Base-by-base conservation (phyloP, 31 red algal species). In the Porphyra umbilicalis region DNA sequence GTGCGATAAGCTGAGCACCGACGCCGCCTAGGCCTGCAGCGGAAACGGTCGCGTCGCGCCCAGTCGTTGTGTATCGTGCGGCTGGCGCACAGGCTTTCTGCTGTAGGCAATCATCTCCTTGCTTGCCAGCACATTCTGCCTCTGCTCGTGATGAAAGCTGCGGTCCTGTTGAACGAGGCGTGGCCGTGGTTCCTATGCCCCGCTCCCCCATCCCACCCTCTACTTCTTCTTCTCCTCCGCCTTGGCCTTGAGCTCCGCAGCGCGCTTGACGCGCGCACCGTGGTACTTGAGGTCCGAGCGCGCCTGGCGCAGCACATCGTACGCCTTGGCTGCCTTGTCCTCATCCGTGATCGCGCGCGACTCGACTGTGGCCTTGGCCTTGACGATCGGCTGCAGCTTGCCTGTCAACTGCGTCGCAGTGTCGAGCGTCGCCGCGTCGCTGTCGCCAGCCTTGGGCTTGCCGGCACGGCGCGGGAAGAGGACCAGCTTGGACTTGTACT, bases 401-500 rank as follows among this genome's bases (percentile, higher is more conserved):
- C 82, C 88, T 34, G 34, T 71, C 6, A 96, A 76, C 81, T 93
- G 90, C 75, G 88, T 83, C 11, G 89, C 97, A 42, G 88, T 84
- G 36, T 80, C 87, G 10, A 99, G 42, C 75, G 87, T 90, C 32
- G 86, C 89, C 79, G 94, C 86, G 36, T 87, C 82, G 84, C 85
- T 88, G 71, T 99, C 97, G 32, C 97, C 97, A 38, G 77, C 77
- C 79, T 93, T 90, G 29, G 90, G 91, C 84, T 95, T 95, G 33
- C 88, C 87, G 10, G 86, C 77, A 31, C 87, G 87, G 82, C 92
- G 87, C 71, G 97, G 97, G 93, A 99, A 99, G 9, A 99, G 39
- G 31, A 99, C 78, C 37, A 99, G 79, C 91, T 94, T 93, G 0
- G 93, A 88, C 85, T 92, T 93, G 93, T 94, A 99, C 80, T 99